A percentile compares a stretch with the other conserved stretches of the same genome.
Evolutionary conservation across 169 alveolate species (phyloP).

Genomic region (Neospora caninum): DNA sequence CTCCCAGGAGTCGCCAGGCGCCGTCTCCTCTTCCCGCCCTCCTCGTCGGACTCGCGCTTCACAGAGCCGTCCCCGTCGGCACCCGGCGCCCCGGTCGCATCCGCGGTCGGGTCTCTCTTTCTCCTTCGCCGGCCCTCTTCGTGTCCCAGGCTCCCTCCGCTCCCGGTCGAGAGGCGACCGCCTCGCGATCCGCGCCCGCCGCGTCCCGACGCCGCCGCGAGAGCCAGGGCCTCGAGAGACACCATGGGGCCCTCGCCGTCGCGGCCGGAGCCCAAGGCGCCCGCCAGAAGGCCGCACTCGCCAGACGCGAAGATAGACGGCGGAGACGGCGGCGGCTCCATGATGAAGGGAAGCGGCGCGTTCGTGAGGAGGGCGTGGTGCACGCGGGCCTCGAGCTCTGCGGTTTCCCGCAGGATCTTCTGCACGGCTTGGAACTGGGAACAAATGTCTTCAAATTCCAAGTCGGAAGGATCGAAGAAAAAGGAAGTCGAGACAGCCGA

Average conservation of each 20-base stretch:
- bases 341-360: not conserved
- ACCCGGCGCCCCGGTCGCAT: no score
- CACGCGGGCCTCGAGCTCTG: conserved; percentile 8
- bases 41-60: conserved; percentile 7
- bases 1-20: not conserved
- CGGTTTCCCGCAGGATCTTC: not conserved
- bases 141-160: not conserved
- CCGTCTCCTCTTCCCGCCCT: not conserved
- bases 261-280: not conserved
- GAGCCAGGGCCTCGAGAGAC: not conserved
- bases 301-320: not conserved
- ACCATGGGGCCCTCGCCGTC: not conserved
- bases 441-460: not conserved
- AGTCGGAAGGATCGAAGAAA: not conserved
- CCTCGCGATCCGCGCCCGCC: not conserved
- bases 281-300: not conserved
- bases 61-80: not conserved
- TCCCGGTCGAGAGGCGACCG: not conserved
- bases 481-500: not conserved
- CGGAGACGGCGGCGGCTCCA: conserved; percentile 9
- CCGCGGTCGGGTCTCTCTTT: not conserved
- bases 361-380: conserved; percentile 19
- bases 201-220: not conserved
- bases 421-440: not conserved
- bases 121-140: not conserved